phyloP scores from a whole-genome alignment of 2,329 filamentous ascomycete genomes.

The Aspergillus sp. region DNA sequence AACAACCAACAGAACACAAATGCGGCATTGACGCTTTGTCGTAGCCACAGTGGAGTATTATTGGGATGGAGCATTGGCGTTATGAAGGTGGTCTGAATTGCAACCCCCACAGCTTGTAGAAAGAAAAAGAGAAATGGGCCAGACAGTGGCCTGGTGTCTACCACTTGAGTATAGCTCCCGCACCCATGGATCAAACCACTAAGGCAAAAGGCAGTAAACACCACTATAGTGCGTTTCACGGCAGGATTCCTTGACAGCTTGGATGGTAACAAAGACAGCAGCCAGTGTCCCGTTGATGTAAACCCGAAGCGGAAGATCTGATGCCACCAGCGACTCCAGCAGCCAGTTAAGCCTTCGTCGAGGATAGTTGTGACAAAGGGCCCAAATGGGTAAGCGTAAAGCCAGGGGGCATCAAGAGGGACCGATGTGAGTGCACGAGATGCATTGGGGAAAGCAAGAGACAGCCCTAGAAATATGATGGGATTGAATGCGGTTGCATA shows the following conservation, averaged over 20 bases:
- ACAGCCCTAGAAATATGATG: conserved; percentile 53
- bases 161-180: conserved; percentile 65
- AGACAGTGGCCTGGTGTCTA: conserved; percentile 51
- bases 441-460: conserved; percentile 45
- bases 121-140: conserved; percentile 65
- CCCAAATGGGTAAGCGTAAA: conserved; percentile 58
- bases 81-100: conserved; percentile 51
- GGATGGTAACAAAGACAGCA: conserved; percentile 22
- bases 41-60: conserved; percentile 41
- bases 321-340: conserved; percentile 88
- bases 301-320: conserved; percentile 72
- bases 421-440: conserved; percentile 58
- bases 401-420: conserved; percentile 55
- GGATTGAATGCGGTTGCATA: conserved; percentile 58
- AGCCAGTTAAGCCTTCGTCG: conserved; percentile 69
- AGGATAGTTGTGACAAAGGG: conserved; percentile 33
- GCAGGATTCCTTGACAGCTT: conserved; percentile 9
- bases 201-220: conserved; percentile 27
- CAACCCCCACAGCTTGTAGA: conserved; percentile 62
- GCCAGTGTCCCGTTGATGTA: conserved; percentile 34
- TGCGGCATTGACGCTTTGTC: conserved; percentile 55
- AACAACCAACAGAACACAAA: conserved; percentile 66
- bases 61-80: conserved; percentile 25
- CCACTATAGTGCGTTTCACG: conserved; percentile 17
- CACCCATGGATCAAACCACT: conserved; percentile 58